Base-by-base conservation (phyloP, 352 stramenopile genomes). In the Salisapilia sapeloensis region DNA sequence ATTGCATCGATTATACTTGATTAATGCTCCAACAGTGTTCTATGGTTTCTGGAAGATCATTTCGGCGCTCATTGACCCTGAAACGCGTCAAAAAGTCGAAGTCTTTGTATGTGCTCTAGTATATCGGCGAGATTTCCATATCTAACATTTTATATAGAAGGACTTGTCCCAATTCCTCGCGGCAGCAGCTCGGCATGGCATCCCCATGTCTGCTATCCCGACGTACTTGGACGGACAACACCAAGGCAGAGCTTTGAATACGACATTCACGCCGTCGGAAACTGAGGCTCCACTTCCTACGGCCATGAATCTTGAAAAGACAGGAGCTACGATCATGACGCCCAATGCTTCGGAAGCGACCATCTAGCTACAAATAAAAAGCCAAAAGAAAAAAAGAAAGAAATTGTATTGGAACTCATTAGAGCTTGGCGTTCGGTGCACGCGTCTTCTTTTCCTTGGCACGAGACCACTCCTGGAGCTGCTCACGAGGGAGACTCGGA, bases 21-120 rank as follows among this genome's bases (percentile, higher is more conserved):
- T 86, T 33, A 86, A 90, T 37, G 69, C 69, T 3, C 74, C 74
- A 13, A 75, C 82, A 41, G 53, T 90, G 35, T 90, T 90, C 38
- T 75, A 75, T 27, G 63, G 61, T n/a, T 64, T 61, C 27, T 90
- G 69, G 70, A 83, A 82, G 49, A 46, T 86, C 35, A 77, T 90
- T 36, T 56, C 59, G 18, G 36, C 47, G 1, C 50, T 86, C 28
- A 71, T 90, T 14, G 58, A 86, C 34, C 48, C 67, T 0, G 67
- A 79, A 31, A 82, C 70, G n/a, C 57, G 60, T 19, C 61, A 84
- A 35, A 90, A 90, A 53, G 84, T 86, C 36, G 53, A 83, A 47
- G 69, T 90, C 15, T 74, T 83, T 39, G 60, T 70, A 62, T 29
- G 58, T 66, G 9, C 16, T 20, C 14, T 13, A 12, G 18, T 21